Base-by-base conservation (phyloP, 208 protist species). In the Acanthamoeba rhysodes region DNA sequence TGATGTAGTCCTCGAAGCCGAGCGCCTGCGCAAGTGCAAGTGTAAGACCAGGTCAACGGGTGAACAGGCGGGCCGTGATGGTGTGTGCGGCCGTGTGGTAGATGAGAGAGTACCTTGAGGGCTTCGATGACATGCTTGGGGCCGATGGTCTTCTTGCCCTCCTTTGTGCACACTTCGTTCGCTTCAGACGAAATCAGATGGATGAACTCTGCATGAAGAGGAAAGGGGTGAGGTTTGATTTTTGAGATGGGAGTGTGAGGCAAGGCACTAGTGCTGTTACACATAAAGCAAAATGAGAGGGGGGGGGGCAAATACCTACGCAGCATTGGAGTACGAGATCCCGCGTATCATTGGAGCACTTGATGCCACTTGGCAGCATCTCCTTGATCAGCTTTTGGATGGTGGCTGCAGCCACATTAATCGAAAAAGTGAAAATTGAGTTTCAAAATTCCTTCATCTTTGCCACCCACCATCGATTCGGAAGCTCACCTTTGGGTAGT, bases 321-420 rank as follows among this genome's bases (percentile, higher is more conserved):
- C 96, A 97, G 87, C 96, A 97, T 34, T 96, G 87, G 22, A 97
- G 85, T 53, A 97, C 84, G 18, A 97, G 48, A 97, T 97, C 96
- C 96, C 96, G 72, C n/a, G 96, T 97, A 16, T 97, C 96, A 20
- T 94, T 95, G 27, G 96, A 96, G 68, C 96, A 97, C 64, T 95
- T 96, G 50, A 97, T 57, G 88, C 84, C 95, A 29, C 64, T 27
- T 24, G 96, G 96, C 90, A 97, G 70, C 74, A 97, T 95, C 45
- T 97, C 96, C 55, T 95, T 96, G 22, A 97, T 97, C 14, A 97
- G 59, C 55, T 96, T 96, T 70, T 94, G 66, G 22, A 97, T 94
- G 4, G 96, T 97, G 9, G 96, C 96, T 96, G n/a, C n/a, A n/a
- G 84, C 27, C 16, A 70, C 12, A 14, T 4, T 76, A 20, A 76